A percentile compares a stretch with the other conserved stretches of the same genome.
Conservation (phyloP, 306 rosid species). For the Ormosia semicastrata region DNA sequence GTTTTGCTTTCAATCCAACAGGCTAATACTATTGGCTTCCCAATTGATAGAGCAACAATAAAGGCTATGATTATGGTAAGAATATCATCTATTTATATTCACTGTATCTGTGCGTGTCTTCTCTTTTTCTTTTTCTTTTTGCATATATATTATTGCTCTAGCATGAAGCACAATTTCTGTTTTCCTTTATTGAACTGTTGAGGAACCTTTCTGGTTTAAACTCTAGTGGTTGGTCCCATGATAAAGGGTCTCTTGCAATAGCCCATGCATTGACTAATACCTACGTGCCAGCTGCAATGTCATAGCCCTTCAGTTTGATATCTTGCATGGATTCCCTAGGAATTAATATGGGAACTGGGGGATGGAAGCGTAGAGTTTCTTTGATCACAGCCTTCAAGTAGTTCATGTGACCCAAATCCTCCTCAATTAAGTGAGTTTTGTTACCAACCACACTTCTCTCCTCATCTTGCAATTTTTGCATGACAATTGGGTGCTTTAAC, state of each 20-base stretch:
- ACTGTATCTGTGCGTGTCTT: too few species aligned
- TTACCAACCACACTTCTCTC: not conserved
- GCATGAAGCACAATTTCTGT: too few species aligned
- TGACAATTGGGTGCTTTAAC: not conserved
- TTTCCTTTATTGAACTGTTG: too few species aligned
- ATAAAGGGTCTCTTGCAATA: too few species aligned
- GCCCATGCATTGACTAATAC: not conserved
- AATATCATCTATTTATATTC: not conserved
- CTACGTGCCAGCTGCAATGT: not conserved
- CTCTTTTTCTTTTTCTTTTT: too few species aligned
- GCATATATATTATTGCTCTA: too few species aligned
- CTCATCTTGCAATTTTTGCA: not conserved
- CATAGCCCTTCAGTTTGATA: not conserved
- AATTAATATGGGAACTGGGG: not conserved
- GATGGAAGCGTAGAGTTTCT: not conserved
- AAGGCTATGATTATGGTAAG: slow-evolving; percentile 30
- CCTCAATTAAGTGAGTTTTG: not conserved
- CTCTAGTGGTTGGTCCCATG: too few species aligned
- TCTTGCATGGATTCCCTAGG: not conserved
- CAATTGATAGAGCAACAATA: not conserved
- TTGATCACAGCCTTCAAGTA: not conserved
- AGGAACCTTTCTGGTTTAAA: too few species aligned
- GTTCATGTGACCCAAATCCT: not conserved
- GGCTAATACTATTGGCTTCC: not conserved
- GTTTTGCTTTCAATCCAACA: slow-evolving; percentile 16